Conservation (phyloP, 345 rosid genomes). For the Microthlaspi erraticum region DNA sequence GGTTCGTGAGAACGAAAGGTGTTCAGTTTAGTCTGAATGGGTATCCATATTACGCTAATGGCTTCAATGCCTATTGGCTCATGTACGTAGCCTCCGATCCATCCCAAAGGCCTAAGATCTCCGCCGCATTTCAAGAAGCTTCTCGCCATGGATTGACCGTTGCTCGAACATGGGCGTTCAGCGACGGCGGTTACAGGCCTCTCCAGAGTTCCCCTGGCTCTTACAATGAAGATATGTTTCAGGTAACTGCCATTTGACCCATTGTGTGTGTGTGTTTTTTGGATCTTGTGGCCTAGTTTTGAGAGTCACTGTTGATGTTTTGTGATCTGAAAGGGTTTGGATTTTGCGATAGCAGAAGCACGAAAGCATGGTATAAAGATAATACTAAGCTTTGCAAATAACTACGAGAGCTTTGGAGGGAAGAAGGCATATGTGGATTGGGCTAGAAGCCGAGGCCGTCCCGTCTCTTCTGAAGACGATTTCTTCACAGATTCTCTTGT, state of each 20-base stretch:
- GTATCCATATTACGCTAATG: slow-evolving; percentile 77
- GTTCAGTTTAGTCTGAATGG: slow-evolving; percentile 69
- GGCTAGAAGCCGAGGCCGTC: slow-evolving; percentile 76
- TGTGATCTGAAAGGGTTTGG: slow-evolving; percentile 65
- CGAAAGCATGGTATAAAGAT: slow-evolving; percentile 70
- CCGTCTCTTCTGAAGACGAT: slow-evolving; percentile 75
- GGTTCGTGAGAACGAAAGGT: slow-evolving; percentile 70
- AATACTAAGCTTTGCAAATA: slow-evolving; percentile 74
- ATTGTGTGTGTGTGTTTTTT: background rate
- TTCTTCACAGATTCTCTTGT: slow-evolving; percentile 78
- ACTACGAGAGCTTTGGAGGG: slow-evolving; percentile 81
- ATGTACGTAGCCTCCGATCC: slow-evolving; percentile 82
- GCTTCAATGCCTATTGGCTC: slow-evolving; percentile 95
- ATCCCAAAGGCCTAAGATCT: slow-evolving; percentile 61
- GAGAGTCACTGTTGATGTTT: slow-evolving; percentile 7
- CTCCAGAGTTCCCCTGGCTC: slow-evolving; percentile 75
- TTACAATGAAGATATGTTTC: slow-evolving; percentile 75
- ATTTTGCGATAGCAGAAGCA: slow-evolving; percentile 94
- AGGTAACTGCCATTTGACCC: slow-evolving; percentile 49
- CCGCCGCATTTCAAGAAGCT: slow-evolving; percentile 73
- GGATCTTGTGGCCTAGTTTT: background rate
- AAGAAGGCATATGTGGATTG: slow-evolving; percentile 83
- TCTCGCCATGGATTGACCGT: slow-evolving; percentile 67
- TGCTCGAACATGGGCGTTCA: slow-evolving; percentile 94
- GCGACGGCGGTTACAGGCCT: slow-evolving; percentile 83